phyloP scores from a whole-genome alignment of 2,329 filamentous ascomycete species.

The Clarireedia paspali region DNA sequence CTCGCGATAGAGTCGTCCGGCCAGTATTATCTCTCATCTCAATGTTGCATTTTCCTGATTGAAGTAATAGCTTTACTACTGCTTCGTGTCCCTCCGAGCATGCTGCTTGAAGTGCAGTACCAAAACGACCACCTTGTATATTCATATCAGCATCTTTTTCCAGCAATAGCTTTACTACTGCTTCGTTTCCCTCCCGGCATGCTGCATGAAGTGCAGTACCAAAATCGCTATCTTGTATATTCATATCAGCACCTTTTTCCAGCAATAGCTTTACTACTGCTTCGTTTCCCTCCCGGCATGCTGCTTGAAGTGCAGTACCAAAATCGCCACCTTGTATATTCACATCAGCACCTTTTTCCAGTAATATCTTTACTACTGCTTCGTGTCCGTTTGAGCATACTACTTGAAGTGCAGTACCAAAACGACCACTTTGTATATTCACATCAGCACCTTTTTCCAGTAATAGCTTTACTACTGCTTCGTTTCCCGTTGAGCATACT shows the following conservation, averaged over 20 bases:
- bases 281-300: neutral
- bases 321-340: neutral
- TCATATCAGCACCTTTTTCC: neutral
- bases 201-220: too few relatives aligned
- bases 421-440: neutral
- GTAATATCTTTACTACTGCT: too few relatives aligned
- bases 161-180: too few relatives aligned
- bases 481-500: rapidly evolving
- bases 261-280: neutral
- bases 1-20: neutral
- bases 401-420: too few relatives aligned
- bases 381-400: too few relatives aligned
- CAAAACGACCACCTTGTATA: too few relatives aligned
- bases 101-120: too few relatives aligned
- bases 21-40: neutral
- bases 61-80: neutral
- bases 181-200: too few relatives aligned
- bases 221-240: neutral
- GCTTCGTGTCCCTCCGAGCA: neutral
- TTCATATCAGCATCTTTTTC: too few relatives aligned
- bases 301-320: neutral
- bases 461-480: neutral
- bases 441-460: too few relatives aligned
- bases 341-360: neutral
- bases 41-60: neutral